Evolutionary conservation across 164 flowering plant species (phyloP), one percentile per base, ranked within the genome.

Genomic region (Sextonia rubra): DNA sequence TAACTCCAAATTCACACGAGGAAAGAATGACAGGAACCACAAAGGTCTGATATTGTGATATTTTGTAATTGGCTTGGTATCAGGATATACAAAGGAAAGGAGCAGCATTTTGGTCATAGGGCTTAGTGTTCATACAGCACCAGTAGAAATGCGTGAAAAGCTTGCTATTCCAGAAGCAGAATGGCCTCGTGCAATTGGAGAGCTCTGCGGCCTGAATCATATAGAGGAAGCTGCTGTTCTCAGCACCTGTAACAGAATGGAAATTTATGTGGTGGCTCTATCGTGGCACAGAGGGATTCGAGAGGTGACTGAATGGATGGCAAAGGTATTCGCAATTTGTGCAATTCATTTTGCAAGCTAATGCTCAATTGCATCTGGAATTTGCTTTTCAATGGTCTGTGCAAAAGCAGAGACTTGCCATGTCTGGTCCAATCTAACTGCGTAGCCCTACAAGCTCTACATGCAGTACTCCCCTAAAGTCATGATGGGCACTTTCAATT

Each of bases 241-340:
- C 52, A 93, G 99, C 76, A 96, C 98, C 73, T 96, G 99, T 81
- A 96, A 96, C 81, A 77, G 99, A 74, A 90, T 93, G 97, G 99
- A 96, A 77, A 92, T 96, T 70, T 96, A 96, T 78, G 94, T 93
- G 71, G 94, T 92, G 18, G 98, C 97, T 76, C 78, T 93, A 47
- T 93, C 99, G 69, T 90, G 90, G 86, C 92, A 91, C 74, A 94
- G 94, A 56, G 99, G 98, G 32, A 92, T 92, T 48, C 91, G 87
- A 81, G 99, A 96, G 88, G 99, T 96, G 44, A 93, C 92, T 48
- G 99, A 96, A 74, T 96, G 99, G 99, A 91, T 96, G 99, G 85
- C 98, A 69, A 93, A 96, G 97, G 99, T 96, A 71, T 55, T 74
- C 48, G 3, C n/a, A 30, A 0, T 61, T 61, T 12, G 7, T 64